Evolutionary conservation across 1,284 basidiomycete genomes (phyloP).

Genomic region (Tilletiopsis washingtonensis): DNA sequence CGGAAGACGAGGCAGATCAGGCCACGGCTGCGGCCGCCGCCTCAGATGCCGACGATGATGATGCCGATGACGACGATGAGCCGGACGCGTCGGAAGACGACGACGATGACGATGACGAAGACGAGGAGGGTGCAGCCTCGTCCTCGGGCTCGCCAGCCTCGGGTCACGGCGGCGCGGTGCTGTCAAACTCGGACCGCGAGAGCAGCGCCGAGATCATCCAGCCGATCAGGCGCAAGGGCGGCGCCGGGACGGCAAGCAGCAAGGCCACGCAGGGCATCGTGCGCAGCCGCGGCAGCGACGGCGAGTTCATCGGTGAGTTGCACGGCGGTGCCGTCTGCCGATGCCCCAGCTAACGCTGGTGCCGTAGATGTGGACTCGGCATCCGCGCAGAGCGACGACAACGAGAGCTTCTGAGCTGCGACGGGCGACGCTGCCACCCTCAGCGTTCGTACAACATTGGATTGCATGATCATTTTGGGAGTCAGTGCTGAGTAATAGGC

Average conservation of each 20-base stretch:
- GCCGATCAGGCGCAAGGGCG: too few species aligned
- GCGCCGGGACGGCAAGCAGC: too few species aligned
- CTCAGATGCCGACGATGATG: neutral
- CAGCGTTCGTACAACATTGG: too few species aligned
- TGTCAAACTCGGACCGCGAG: too few species aligned
- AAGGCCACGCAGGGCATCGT: neutral
- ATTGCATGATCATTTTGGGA: too few species aligned
- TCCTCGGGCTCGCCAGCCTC: neutral
- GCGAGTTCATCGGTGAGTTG: slow-evolving; percentile 5
- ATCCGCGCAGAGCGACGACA: slow-evolving; percentile 5
- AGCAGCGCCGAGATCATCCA: too few species aligned
- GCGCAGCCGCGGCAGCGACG: slow-evolving; percentile 2
- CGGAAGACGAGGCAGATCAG: neutral
- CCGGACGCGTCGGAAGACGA: neutral
- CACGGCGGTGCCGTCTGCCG: neutral
- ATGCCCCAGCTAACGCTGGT: neutral
- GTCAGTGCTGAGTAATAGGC: too few species aligned
- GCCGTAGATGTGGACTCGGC: slow-evolving; percentile 4
- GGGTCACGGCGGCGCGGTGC: too few species aligned
- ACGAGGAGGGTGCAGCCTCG: neutral
- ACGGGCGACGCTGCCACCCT: neutral
- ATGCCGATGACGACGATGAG: slow-evolving; percentile 1
- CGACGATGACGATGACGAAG: slow-evolving; percentile 1
- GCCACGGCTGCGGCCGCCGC: neutral
- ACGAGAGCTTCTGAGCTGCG: slow-evolving; percentile 7